Percentiles rank a stretch among this genome's conserved stretches.
Conservation (phyloP, 2,329 filamentous ascomycete species). For the Aspergillus luchuensis region DNA sequence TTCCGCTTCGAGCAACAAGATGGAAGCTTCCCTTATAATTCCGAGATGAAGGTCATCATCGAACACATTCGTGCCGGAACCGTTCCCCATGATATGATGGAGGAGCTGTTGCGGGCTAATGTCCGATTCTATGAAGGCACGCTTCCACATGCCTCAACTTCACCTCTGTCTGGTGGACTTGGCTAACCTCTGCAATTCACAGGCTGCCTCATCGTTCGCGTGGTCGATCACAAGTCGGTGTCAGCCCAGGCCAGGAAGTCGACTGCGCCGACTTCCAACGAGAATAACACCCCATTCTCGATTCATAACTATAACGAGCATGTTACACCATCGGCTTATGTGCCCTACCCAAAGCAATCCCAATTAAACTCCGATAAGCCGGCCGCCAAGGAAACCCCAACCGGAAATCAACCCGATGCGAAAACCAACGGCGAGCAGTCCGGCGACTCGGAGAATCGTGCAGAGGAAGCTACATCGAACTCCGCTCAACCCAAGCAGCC, state of each 20-base stretch:
- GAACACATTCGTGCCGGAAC: conserved; percentile 76
- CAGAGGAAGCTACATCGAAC: conserved; percentile 55
- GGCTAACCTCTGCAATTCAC: conserved; percentile 14
- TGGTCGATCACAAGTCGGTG: conserved; percentile 81
- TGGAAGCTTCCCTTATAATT: conserved; percentile 87
- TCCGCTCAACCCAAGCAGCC: conserved; percentile 51
- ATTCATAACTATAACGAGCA: conserved; percentile 92
- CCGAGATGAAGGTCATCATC: conserved; percentile 80
- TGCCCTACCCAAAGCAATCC: conserved; percentile 65
- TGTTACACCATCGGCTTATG: conserved; percentile 84
- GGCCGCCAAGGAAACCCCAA: conserved; percentile 28
- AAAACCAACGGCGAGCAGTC: conserved; percentile 23
- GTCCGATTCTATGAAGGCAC: conserved; percentile 86
- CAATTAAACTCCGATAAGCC: conserved; percentile 35
- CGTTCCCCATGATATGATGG: conserved; percentile 84
- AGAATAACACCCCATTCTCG: conserved; percentile 71
- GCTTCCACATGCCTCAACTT: neutral
- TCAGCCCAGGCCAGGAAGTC: conserved; percentile 61
- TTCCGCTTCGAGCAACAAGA: conserved; percentile 95
- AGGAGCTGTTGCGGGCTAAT: conserved; percentile 69
- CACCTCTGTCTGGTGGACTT: neutral
- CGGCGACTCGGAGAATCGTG: conserved; percentile 61
- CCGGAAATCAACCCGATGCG: conserved; percentile 26
- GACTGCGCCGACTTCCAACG: conserved; percentile 58
- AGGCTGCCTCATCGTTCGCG: conserved; percentile 85